Base-by-base conservation (phyloP, 2,329 filamentous ascomycete genomes). In the Achaetomium macrosporum region DNA sequence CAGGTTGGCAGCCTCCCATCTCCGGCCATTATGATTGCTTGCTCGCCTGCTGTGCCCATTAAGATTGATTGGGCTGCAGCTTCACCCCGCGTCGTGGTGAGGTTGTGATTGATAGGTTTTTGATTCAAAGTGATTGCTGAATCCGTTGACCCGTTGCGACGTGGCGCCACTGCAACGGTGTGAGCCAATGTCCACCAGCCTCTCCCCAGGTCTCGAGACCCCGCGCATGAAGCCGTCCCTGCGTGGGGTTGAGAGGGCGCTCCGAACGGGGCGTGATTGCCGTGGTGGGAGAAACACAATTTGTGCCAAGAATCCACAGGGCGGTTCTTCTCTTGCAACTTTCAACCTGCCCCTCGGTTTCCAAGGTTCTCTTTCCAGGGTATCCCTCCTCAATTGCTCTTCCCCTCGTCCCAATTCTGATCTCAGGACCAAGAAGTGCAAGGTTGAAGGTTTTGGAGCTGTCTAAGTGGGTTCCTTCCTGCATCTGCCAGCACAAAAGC, bases 121-220 rank as follows among this genome's bases (percentile, higher is more conserved):
- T 25, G 42, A 41, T 47, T 30, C 46, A 42, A 42, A 44, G 43
- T 51, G 54, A 54, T 55, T 58, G 54, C 42, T 57, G 52, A 51
- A 25, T 41, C 48, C 30, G 35, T 16, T 29, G 29, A 51, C 50
- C 53, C 50, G 49, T 60, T 53, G 56, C 68, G 66, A 71, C 69
- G 69, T 73, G 70, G 69, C 68, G 65, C 68, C 65, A 68, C 63
- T 68, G 62, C 63, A 61, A 57, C 59, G 55, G 45, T 53, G 60
- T 61, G 63, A 61, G 57, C 68, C 66, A 68, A 67, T 69, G 61
- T 25, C 53, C 55, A 51, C 57, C 57, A 50, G 52, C 63, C 65
- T 65, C 62, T 64, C 69, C 65, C 63, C 65, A 64, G 66, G 63
- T 62, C 63, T 59, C 63, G 61, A 60, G 57, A 59, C 62, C 61